These are phyloP conservation scores for Oryza longistaminata DNA, from an alignment of 176 grass and related monocot genomes.

Conservation along the genomic window DNA sequence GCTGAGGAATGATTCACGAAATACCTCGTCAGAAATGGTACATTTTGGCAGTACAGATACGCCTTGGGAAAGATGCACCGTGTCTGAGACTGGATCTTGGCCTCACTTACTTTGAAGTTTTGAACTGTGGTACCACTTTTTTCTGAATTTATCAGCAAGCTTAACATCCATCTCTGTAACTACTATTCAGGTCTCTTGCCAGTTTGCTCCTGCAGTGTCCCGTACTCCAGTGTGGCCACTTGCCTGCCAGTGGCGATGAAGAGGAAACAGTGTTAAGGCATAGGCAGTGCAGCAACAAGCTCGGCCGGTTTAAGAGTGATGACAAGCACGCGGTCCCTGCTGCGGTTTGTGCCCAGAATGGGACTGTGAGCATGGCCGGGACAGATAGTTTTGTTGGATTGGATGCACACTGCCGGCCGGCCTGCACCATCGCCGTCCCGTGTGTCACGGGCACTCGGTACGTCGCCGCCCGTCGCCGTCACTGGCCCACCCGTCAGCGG, in stretches of 20 bases:
- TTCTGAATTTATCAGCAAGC: constrained; percentile 9
- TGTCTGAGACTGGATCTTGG: constrained; percentile 3
- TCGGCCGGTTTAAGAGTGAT: neutral
- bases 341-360: neutral
- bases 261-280: neutral
- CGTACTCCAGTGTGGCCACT: neutral
- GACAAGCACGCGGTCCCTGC: constrained; percentile 31
- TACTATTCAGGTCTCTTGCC: constrained; percentile 30
- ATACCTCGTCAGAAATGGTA: constrained; percentile 29
- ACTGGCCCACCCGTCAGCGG: neutral
- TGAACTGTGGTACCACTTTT: constrained; percentile 11
- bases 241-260: neutral
- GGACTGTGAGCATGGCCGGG: constrained; percentile 1
- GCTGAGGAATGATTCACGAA: constrained; percentile 40
- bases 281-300: neutral
- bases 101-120: constrained; percentile 10
- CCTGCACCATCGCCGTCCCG: constrained; percentile 14
- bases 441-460: constrained; percentile 36
- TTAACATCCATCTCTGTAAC: neutral
- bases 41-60: neutral
- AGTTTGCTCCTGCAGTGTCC: neutral
- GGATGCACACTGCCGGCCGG: constrained; percentile 29
- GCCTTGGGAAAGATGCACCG: neutral
- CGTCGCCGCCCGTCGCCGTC: neutral
- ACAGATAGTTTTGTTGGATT: constrained; percentile 28